Evolutionary conservation across 2,329 filamentous ascomycete genomes (phyloP).

Genomic region (Cercospora sp.): DNA sequence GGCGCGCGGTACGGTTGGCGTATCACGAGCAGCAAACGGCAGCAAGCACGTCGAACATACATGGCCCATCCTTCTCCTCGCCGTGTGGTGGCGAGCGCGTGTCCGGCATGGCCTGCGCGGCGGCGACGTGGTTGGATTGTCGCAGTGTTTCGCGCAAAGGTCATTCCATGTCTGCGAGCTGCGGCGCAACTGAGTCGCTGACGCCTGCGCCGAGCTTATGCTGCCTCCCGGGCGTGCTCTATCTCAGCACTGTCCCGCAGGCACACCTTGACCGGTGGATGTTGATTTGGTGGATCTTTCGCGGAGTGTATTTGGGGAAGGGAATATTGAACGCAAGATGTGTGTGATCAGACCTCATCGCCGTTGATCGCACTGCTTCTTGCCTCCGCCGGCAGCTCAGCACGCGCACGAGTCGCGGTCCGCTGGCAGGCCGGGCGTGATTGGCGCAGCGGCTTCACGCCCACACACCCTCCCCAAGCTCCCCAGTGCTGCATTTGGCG

Average conservation of each 20-base stretch:
- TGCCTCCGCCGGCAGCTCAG: too few species aligned
- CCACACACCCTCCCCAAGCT: background rate
- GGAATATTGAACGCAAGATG: too few species aligned
- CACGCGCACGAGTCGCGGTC: constrained; percentile 9
- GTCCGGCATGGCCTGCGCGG: constrained; percentile 29
- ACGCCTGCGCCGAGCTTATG: constrained; percentile 7
- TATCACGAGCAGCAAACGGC: constrained; percentile 15
- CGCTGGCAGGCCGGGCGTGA: background rate
- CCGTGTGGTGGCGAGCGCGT: constrained; percentile 28
- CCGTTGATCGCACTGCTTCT: background rate
- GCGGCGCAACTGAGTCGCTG: background rate
- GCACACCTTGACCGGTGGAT: background rate
- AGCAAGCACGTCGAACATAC: constrained; percentile 28
- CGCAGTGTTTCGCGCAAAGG: background rate
- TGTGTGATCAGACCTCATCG: background rate
- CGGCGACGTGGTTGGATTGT: constrained; percentile 15
- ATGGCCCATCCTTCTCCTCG: constrained; percentile 23
- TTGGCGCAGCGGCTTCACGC: background rate
- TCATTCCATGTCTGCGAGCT: constrained; percentile 7
- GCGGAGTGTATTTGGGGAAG: too few species aligned
- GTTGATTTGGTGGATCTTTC: too few species aligned
- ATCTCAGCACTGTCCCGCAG: too few species aligned
- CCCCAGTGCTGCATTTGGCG: background rate
- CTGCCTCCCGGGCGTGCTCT: background rate
- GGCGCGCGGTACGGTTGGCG: constrained; percentile 7